Evolutionary conservation across 75 land plant species (phyloP), one percentile per base, ranked within the genome.

Genomic region (Selaginella tamariscina): DNA sequence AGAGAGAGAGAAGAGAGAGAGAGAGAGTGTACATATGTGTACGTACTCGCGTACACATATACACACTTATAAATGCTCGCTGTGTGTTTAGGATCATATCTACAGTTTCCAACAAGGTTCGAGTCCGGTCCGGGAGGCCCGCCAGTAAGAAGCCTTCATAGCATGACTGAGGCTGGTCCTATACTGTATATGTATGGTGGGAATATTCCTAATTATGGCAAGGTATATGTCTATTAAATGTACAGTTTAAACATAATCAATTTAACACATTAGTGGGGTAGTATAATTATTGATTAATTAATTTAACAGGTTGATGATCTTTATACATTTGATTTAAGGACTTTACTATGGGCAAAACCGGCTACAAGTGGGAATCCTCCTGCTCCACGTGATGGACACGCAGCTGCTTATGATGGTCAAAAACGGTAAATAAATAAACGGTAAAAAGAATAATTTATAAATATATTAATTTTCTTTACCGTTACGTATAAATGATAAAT

Each of bases 141-240:
- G 0, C 15, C 65, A 22, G 29, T 65, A n/a, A 75, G 78, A 59
- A 75, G 33, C 24, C 72, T 68, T 9, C 68, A 71, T 71, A 65
- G 69, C 30, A 65, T 75, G 29, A 75, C 78, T 24, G 72, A 75
- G 66, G 78, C 74, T 30, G 67, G 66, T 24, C 57, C 74, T 72
- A 67, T 75, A 18, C 70, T 70, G 11, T 75, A 71, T 56, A 71
- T 75, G 31, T 75, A 70, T 69, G 78, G 78, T 32, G 78, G 78
- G 24, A 64, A 64, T 32, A 59, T 75, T 32, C 20, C 54, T 33
- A 70, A 75, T 33, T 75, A 71, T 65, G 78, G 76, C 28, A 75
- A 75, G 73, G 78, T 71, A 32, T 32, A n/a, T n/a, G n/a, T n/a
- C n/a, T 33, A 59, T 2, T 59, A 23, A 59, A 2, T 59, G 62